Evolutionary conservation across 208 protist species (phyloP), one percentile per base, ranked within the genome.

Genomic region (Crithidia expoeki): DNA sequence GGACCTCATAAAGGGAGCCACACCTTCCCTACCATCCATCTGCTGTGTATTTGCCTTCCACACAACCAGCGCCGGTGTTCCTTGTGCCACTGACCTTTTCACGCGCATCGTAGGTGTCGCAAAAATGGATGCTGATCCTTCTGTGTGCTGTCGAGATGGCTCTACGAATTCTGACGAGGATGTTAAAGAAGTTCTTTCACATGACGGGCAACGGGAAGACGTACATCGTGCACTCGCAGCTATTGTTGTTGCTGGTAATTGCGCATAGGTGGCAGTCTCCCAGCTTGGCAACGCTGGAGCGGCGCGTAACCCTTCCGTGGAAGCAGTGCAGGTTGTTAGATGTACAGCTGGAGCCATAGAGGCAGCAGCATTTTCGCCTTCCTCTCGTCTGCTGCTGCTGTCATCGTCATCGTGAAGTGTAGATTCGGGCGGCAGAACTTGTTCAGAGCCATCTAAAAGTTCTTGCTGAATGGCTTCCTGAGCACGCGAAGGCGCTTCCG

Each of bases 31-130:
- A 34, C 4, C 58, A 6, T 4, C 38, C 16, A n/a, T 23, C 7
- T 25, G 9, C 2, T 10, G 5, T 5, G 42, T 6, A 0, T n/a
- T 14, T 16, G 58, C 58, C 44, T 14, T 32, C 58, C 58, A 64
- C 23, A 64, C 58, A 10, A 64, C 58, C 25, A 50, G 44, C 44
- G 44, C 58, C 42, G 49, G 47, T 17, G 36, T 33, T 23, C 57
- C 57, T n/a, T 50, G 33, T 3, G 27, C 12, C 23, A 2, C 12
- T 19, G 28, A 10, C 1, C 2, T 28, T 2, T 28, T 56, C 28
- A 19, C 27, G 27, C 51, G 2, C 12, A 7, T 28, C 2, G 9
- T 2, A 21, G 51, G 23, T 5, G 14, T 21, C 1, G 28, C 7
- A 7, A 5, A 36, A 17, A 14, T 4, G n/a, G n/a, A n/a, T n/a